Evolutionary conservation across 108 stramenopile genomes (phyloP), one percentile per base, ranked within the genome.

Genomic region (Skeletonema menzelii): DNA sequence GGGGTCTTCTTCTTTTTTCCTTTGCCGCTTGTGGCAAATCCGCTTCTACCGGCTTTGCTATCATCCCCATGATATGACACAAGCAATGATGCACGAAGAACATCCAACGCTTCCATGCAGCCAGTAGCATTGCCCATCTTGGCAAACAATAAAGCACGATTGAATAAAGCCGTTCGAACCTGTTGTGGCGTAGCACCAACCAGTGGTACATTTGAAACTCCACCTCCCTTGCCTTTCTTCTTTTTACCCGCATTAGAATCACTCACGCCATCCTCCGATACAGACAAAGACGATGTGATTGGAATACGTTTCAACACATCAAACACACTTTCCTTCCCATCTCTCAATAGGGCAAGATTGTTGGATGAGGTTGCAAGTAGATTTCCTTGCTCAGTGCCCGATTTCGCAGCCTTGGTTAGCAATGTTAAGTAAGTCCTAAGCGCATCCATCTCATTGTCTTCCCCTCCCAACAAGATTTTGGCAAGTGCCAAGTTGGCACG

Each of bases 141-240:
- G 27, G 78, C 77, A 31, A 69, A 65, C 56, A 79, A 59, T 13
- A 83, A 28, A 0, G 82, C 73, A 27, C 79, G 73, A 67, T 83
- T 83, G 56, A 65, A 80, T 31, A 83, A 26, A 1, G 75, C 76
- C 17, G 70, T 61, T 14, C 82, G 63, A 27, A 76, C 76, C 73
- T 83, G 82, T 35, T 79, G 78, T 27, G 82, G 82, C 5, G 82
- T 80, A 2, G 80, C 73, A 11, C 73, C 80, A 14, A 71, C 73
- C 63, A 81, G 57, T 62, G 73, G 80, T n/a, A 79, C 70, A 22
- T 8, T 53, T 2, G 49, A 53, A 53, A 53, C 49, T n/a, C 63
- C 27, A 31, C 60, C 27, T 14, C 47, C 38, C 56, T 64, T 64
- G 15, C 14, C 17, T n/a, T 67, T 40, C 57, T 65, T 27, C 38